Conservation (phyloP, 495 filamentous ascomycete genomes). For the Penicillium mononematosum region DNA sequence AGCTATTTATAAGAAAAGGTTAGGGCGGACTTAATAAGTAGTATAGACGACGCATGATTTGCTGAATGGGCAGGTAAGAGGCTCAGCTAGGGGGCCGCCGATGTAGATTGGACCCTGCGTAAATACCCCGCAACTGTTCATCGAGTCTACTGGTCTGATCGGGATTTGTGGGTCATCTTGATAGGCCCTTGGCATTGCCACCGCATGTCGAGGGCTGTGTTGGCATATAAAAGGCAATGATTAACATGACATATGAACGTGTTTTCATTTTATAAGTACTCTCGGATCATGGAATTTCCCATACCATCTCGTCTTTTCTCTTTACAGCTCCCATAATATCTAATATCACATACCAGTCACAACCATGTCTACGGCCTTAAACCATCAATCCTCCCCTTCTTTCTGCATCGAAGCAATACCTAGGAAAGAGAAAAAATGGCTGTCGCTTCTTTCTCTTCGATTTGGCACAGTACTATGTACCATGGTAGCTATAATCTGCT, state of each 20-base stretch:
- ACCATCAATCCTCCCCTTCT: conserved; percentile 3
- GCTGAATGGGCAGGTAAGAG: background rate
- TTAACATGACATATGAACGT: background rate
- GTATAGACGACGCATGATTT: background rate
- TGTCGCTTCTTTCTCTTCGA: conserved; percentile 17
- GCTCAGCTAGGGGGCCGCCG: background rate
- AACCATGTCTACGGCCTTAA: conserved; percentile 3
- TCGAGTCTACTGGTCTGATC: background rate
- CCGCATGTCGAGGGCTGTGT: conserved; percentile 16
- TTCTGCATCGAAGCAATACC: conserved; percentile 20
- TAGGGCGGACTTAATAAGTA: no score
- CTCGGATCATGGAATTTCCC: no score
- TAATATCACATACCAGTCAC: background rate
- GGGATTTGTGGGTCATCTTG: conserved; percentile 1
- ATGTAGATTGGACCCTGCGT: background rate
- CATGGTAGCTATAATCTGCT: conserved; percentile 18
- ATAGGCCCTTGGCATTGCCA: conserved; percentile 19
- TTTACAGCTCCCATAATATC: background rate
- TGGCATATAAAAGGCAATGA: conserved; percentile 12
- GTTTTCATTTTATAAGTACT: background rate
- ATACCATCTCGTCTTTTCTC: background rate
- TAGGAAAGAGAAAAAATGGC: conserved; percentile 19
- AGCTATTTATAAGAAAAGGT: no score
- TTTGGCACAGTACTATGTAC: conserved; percentile 14
- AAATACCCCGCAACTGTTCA: background rate